phyloP scores from a whole-genome alignment of 1,139 yeast genomes.

The Suhomyces taliae region DNA sequence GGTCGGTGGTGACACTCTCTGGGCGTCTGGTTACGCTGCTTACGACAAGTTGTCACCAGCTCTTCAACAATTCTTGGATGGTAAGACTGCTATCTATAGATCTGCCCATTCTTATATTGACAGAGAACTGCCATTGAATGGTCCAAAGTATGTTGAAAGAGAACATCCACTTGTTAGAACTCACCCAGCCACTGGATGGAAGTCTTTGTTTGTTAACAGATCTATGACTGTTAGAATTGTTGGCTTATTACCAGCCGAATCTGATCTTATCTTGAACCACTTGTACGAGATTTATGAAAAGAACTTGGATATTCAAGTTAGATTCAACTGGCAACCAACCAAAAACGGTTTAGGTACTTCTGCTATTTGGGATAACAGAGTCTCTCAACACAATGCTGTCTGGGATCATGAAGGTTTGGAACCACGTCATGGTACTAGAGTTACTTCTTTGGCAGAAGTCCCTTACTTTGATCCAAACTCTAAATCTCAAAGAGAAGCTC shows the following conservation, averaged over 20 bases:
- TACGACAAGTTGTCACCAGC: conserved; percentile 53
- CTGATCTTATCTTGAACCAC: conserved; percentile 36
- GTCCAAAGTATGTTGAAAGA: conserved; percentile 42
- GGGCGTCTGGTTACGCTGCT: conserved; percentile 53
- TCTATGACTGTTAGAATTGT: conserved; percentile 42
- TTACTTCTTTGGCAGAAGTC: conserved; percentile 55
- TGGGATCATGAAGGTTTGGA: conserved; percentile 53
- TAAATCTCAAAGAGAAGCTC: conserved; percentile 55
- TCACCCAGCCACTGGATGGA: conserved; percentile 59
- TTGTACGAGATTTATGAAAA: conserved; percentile 42
- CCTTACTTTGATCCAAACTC: conserved; percentile 54
- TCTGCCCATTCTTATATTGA: conserved; percentile 46
- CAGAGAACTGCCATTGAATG: conserved; percentile 41
- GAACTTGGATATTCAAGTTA: conserved; percentile 42
- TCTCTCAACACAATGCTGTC: conserved; percentile 51
- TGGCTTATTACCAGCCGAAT: conserved; percentile 45
- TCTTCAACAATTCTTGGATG: conserved; percentile 48
- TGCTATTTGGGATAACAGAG: conserved; percentile 60
- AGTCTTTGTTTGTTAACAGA: conserved; percentile 47
- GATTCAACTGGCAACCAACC: conserved; percentile 55
- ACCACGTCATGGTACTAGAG: conserved; percentile 60
- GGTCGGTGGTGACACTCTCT: conserved; percentile 51
- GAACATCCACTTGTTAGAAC: conserved; percentile 51
- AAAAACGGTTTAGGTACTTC: conserved; percentile 52
- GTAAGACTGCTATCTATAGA: conserved; percentile 46